These are phyloP conservation scores for Fusarium oxysporum DNA, from an alignment of 2,329 filamentous ascomycete species.

Conservation along the genomic window DNA sequence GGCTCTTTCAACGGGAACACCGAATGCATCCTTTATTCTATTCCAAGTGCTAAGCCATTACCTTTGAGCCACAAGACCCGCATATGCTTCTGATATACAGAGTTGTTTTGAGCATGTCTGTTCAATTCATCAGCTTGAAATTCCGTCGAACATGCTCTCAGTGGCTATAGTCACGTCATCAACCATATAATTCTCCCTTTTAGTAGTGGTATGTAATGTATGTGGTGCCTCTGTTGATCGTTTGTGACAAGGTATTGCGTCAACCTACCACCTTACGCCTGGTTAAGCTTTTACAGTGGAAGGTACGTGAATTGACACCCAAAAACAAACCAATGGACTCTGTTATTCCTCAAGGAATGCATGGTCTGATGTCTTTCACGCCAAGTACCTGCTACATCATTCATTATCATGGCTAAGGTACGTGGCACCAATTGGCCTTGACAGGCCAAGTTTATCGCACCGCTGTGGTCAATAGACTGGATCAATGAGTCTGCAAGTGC, in stretches of 20 bases:
- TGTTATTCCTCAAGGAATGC: not conserved
- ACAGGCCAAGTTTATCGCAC: not conserved
- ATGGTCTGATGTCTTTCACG: not conserved
- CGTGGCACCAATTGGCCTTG: conserved; percentile 20
- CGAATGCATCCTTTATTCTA: conserved; percentile 3
- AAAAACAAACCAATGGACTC: not conserved
- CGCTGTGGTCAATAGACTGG: not conserved
- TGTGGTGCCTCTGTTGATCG: not conserved
- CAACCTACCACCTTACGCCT: not conserved
- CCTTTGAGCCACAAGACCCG: conserved; percentile 12
- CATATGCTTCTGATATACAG: not conserved
- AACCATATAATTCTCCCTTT: not conserved
- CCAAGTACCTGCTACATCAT: not conserved
- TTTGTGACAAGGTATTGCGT: not conserved
- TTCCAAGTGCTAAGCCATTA: not conserved
- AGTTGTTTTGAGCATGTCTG: not conserved
- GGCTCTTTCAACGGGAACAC: conserved; percentile 15
- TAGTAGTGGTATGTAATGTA: not conserved
- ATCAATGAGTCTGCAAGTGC: not conserved
- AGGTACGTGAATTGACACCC: not conserved
- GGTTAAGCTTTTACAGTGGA: not conserved
- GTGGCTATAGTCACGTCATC: not conserved
- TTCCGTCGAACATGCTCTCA: not conserved
- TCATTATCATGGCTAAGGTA: not conserved
- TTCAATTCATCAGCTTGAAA: not conserved